Evolutionary conservation across 768 basidiomycete genomes (phyloP).

Genomic region (Hemileccinum impolitum): DNA sequence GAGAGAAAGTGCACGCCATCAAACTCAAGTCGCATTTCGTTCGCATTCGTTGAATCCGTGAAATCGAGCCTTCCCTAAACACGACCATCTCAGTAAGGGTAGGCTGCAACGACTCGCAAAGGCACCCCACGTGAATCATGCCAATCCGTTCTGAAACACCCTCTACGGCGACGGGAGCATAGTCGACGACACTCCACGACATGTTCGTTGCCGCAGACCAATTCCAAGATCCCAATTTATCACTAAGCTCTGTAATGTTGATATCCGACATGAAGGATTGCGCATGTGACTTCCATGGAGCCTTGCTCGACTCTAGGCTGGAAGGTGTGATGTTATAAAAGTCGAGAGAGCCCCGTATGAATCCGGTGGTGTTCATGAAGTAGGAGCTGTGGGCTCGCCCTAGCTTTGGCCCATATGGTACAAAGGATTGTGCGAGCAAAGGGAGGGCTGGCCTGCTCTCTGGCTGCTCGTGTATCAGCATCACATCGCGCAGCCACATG

Average conservation of each 20-base stretch:
- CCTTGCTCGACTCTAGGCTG: conserved; percentile 33
- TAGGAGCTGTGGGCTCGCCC: conserved; percentile 54
- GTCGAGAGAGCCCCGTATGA: conserved; percentile 59
- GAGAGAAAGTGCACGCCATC: conserved; percentile 72
- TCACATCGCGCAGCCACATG: neutral
- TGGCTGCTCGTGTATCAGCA: conserved; percentile 38
- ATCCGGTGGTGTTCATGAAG: conserved; percentile 75
- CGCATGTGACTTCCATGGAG: conserved; percentile 51
- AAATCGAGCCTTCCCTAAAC: conserved; percentile 69
- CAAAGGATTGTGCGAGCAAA: conserved; percentile 48
- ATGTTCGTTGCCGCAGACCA: conserved; percentile 65
- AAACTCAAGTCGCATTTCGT: conserved; percentile 67
- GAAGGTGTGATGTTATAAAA: conserved; percentile 63
- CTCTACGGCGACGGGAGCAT: conserved; percentile 37
- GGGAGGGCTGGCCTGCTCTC: conserved; percentile 40
- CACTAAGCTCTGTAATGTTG: conserved; percentile 49
- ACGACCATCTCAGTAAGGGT: neutral
- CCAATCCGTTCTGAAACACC: conserved; percentile 48
- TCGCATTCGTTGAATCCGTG: conserved; percentile 46
- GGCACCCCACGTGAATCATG: conserved; percentile 58
- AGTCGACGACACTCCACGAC: conserved; percentile 65
- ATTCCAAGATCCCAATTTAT: conserved; percentile 59
- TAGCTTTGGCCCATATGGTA: conserved; percentile 42
- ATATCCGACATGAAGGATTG: conserved; percentile 45
- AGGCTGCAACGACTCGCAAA: conserved; percentile 4